Conservation (phyloP, 192 early-diverging fungal species). For the Tieghemiomyces parasiticus region DNA sequence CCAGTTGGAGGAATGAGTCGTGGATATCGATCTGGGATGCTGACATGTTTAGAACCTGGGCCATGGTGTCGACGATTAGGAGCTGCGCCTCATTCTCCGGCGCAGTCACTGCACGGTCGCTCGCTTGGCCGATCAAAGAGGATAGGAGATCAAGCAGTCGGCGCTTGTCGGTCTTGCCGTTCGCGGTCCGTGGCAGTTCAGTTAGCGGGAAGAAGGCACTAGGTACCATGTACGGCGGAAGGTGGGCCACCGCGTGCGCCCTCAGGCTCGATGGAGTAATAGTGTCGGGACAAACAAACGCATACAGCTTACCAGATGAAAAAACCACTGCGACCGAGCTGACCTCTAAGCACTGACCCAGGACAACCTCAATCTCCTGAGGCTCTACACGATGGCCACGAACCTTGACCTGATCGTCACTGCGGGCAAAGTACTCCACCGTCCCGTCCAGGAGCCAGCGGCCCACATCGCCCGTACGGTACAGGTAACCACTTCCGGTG, state of each 20-base stretch:
- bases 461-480: neutral
- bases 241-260: neutral
- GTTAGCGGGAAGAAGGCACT: neutral
- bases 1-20: neutral
- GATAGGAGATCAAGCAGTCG: neutral
- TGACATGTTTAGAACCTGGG: neutral
- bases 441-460: conserved; percentile 1
- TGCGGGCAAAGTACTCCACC: neutral
- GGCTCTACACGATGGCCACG: neutral
- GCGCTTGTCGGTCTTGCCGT: conserved; percentile 1
- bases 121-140: neutral
- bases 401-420: neutral
- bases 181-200: neutral
- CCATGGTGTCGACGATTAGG: neutral
- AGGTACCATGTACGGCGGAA: neutral
- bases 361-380: neutral
- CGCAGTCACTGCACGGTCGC: neutral
- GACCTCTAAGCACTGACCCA: neutral
- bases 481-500: neutral
- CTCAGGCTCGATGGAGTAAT: neutral
- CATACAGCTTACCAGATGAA: neutral
- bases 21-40: neutral
- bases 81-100: no score
- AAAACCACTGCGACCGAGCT: neutral
- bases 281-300: neutral